phyloP scores from a whole-genome alignment of 345 rosid genomes.

The Citrus glauca region DNA sequence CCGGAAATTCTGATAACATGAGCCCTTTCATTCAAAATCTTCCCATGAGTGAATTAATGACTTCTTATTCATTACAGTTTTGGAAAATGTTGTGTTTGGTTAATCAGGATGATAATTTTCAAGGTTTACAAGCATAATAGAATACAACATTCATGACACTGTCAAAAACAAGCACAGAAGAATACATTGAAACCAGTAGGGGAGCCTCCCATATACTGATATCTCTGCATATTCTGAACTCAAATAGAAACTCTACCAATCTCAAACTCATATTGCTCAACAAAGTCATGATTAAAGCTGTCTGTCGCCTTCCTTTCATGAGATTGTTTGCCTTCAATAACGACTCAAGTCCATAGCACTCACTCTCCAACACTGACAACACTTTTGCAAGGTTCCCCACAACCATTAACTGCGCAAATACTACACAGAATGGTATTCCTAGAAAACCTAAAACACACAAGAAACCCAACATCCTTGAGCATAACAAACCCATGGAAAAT shows the following conservation, averaged over 20 bases:
- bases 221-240: slow-evolving; percentile 17
- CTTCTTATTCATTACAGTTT: background rate
- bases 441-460: slow-evolving; percentile 15
- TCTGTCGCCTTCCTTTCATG: slow-evolving; percentile 24
- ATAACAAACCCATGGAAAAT: background rate
- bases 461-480: slow-evolving; percentile 7
- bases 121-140: slow-evolving; percentile 29
- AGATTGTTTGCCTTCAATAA: slow-evolving; percentile 25
- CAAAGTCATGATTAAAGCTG: slow-evolving; percentile 25
- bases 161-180: slow-evolving; percentile 21
- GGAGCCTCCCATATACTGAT: slow-evolving; percentile 18
- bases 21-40: background rate
- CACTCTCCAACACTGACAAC: slow-evolving; percentile 15
- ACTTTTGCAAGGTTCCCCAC: slow-evolving; percentile 27
- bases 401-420: slow-evolving; percentile 26
- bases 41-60: too few species aligned
- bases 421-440: slow-evolving; percentile 28
- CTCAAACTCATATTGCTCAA: slow-evolving; percentile 15
- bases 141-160: slow-evolving; percentile 24
- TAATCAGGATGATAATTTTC: background rate
- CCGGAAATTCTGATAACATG: background rate
- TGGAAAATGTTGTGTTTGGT: background rate
- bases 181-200: slow-evolving; percentile 24
- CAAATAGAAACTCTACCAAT: slow-evolving; percentile 16
- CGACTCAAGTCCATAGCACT: slow-evolving; percentile 25